These are phyloP conservation scores for Russula virescens DNA, from an alignment of 768 basidiomycete genomes.

Conservation along the genomic window DNA sequence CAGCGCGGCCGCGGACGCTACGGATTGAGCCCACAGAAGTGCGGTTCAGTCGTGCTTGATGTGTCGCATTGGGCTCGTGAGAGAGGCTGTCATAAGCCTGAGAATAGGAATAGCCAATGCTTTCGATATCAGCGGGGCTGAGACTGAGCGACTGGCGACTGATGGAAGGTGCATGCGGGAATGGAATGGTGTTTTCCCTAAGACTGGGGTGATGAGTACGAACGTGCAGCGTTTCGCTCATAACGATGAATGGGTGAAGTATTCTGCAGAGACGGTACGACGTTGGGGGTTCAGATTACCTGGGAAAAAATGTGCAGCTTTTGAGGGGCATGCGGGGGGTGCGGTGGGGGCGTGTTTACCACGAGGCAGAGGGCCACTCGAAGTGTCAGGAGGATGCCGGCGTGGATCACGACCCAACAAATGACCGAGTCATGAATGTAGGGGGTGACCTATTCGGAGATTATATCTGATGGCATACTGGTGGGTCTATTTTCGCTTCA, in stretches of 20 bases:
- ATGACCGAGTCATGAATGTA: not conserved
- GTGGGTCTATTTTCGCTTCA: not conserved
- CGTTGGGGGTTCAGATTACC: conserved; percentile 8
- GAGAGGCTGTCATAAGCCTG: conserved; percentile 16
- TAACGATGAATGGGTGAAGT: conserved; percentile 13
- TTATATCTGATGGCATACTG: not conserved
- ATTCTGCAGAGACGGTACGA: conserved; percentile 12
- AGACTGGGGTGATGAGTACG: conserved; percentile 6
- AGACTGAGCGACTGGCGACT: conserved; percentile 22
- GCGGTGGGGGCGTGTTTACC: conserved; percentile 20
- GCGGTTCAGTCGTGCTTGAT: conserved; percentile 17
- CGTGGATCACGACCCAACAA: conserved; percentile 10
- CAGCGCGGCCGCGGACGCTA: conserved; percentile 18
- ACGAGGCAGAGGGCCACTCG: conserved; percentile 13
- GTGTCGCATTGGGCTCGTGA: conserved; percentile 9
- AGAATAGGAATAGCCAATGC: conserved; percentile 23
- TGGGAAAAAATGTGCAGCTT: conserved; percentile 20
- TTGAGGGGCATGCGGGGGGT: conserved; percentile 22
- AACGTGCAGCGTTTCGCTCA: conserved; percentile 15
- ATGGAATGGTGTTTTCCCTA: conserved; percentile 18
- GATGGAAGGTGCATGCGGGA: conserved; percentile 20
- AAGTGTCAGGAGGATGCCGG: conserved; percentile 12
- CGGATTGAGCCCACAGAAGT: conserved; percentile 22
- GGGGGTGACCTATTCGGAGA: conserved; percentile 11
- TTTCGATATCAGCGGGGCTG: conserved; percentile 10